These are phyloP conservation scores for Cadophora gregata DNA, from an alignment of 2,329 filamentous ascomycete species.

Conservation along the genomic window DNA sequence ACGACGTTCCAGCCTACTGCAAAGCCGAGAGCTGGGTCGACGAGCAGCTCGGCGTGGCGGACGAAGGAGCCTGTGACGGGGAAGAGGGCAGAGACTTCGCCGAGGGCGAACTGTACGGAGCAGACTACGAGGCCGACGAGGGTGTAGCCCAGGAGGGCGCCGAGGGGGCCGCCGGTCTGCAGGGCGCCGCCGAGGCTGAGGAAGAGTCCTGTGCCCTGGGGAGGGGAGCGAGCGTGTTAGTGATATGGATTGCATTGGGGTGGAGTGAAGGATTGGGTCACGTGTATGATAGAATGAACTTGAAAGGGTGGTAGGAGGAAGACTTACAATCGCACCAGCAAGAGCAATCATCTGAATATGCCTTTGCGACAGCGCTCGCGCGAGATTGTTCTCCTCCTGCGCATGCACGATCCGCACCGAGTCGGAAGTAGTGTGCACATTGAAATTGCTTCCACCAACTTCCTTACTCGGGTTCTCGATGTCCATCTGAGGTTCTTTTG, in stretches of 20 bases:
- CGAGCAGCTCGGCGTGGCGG: constrained; percentile 44
- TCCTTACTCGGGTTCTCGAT: neutral
- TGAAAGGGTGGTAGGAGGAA: too few relatives aligned
- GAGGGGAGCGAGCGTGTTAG: neutral
- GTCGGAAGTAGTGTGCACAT: neutral
- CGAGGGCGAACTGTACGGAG: constrained; percentile 50
- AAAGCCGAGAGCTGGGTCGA: constrained; percentile 46
- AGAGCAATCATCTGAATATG: constrained; percentile 52
- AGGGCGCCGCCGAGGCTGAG: constrained; percentile 56
- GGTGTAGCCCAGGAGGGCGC: constrained; percentile 49
- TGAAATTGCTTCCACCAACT: neutral
- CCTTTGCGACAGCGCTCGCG: constrained; percentile 47
- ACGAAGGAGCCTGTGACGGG: constrained; percentile 46
- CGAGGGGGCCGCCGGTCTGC: constrained; percentile 54
- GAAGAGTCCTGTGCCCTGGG: constrained; percentile 58
- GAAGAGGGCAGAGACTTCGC: constrained; percentile 45
- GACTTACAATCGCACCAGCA: constrained; percentile 51
- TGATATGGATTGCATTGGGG: neutral
- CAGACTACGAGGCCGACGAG: constrained; percentile 49
- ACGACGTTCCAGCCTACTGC: constrained; percentile 44
- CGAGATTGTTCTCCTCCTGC: constrained; percentile 54
- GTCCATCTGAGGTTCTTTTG: neutral
- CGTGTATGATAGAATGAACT: too few relatives aligned
- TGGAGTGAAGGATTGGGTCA: neutral
- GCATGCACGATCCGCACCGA: constrained; percentile 48